Evolutionary conservation across 768 basidiomycete species (phyloP).

Genomic region (Phaeotremella fagi): DNA sequence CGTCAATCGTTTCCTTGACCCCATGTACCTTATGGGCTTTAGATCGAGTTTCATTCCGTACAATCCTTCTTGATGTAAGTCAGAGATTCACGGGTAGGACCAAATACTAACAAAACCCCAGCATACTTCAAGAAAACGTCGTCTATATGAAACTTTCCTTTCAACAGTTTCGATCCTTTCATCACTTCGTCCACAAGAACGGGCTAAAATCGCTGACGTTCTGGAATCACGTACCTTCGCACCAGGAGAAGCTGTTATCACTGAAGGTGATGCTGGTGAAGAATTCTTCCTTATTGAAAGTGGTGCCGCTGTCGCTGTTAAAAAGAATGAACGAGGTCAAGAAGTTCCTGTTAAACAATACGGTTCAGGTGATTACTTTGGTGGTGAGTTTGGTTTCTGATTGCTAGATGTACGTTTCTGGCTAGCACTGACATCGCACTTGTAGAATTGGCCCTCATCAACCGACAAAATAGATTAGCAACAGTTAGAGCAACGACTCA

Average conservation of each 20-base stretch:
- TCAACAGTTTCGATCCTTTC: conserved; percentile 82
- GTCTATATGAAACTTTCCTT: conserved; percentile 95
- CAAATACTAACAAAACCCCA: no score
- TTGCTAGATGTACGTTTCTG: background rate
- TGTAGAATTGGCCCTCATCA: conserved; percentile 82
- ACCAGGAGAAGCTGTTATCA: conserved; percentile 82
- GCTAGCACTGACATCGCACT: background rate
- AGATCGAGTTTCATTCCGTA: conserved; percentile 96
- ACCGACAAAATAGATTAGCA: conserved; percentile 86
- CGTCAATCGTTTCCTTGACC: conserved; percentile 81
- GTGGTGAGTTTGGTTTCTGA: conserved; percentile 59
- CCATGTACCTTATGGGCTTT: conserved; percentile 80
- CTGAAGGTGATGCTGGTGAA: conserved; percentile 90
- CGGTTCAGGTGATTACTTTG: conserved; percentile 94
- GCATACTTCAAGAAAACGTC: conserved; percentile 79
- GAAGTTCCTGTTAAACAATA: conserved; percentile 65
- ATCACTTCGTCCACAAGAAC: conserved; percentile 76
- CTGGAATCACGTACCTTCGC: conserved; percentile 74
- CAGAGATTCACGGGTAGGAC: no score
- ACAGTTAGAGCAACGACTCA: conserved; percentile 83
- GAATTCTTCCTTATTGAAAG: conserved; percentile 98
- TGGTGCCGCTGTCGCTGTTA: conserved; percentile 81
- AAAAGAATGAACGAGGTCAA: conserved; percentile 55
- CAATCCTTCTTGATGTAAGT: conserved; percentile 78
- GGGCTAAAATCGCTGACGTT: conserved; percentile 96